phyloP scores from a whole-genome alignment of 768 basidiomycete species.

The Amanita thiersii region DNA sequence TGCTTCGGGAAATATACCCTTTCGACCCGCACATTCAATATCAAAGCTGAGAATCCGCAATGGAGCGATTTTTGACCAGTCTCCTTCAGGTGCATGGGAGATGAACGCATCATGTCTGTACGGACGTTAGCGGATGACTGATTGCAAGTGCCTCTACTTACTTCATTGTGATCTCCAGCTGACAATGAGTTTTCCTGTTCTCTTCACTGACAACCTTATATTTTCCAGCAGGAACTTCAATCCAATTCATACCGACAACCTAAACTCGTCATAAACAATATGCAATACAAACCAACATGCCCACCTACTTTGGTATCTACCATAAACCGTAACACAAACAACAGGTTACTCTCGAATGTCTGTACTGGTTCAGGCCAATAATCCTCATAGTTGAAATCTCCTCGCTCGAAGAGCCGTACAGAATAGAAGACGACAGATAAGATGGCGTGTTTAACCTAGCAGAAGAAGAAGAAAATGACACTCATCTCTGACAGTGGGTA shows the following conservation, averaged over 20 bases:
- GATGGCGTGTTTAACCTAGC: conserved; percentile 11
- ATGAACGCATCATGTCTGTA: conserved; percentile 76
- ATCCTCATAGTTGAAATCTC: conserved; percentile 59
- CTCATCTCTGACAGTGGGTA: conserved; percentile 93
- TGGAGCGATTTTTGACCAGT: conserved; percentile 90
- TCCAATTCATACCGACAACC: conserved; percentile 99
- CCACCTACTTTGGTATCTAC: conserved; percentile 79
- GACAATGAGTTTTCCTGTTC: conserved; percentile 72
- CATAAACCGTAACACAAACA: conserved; percentile 91
- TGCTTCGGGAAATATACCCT: conserved; percentile 95
- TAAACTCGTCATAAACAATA: conserved; percentile 19
- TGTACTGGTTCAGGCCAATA: conserved; percentile 45
- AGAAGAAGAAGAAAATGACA: conserved; percentile 16
- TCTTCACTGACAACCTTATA: conserved; percentile 56
- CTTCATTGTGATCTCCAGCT: conserved; percentile 80
- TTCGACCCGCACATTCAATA: conserved; percentile 97
- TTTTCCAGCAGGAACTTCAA: conserved; percentile 80
- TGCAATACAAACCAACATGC: background rate
- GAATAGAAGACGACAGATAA: conserved; percentile 12
- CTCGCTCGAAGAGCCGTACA: conserved; percentile 65
- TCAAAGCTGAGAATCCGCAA: conserved; percentile 94
- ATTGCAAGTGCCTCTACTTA: conserved; percentile 23
- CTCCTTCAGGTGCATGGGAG: conserved; percentile 86
- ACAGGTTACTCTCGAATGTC: conserved; percentile 94
- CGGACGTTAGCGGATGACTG: background rate